Evolutionary conservation across 2,329 filamentous ascomycete species (phyloP), one percentile per base, ranked within the genome.

Genomic region (Ophiostoma piceae): DNA sequence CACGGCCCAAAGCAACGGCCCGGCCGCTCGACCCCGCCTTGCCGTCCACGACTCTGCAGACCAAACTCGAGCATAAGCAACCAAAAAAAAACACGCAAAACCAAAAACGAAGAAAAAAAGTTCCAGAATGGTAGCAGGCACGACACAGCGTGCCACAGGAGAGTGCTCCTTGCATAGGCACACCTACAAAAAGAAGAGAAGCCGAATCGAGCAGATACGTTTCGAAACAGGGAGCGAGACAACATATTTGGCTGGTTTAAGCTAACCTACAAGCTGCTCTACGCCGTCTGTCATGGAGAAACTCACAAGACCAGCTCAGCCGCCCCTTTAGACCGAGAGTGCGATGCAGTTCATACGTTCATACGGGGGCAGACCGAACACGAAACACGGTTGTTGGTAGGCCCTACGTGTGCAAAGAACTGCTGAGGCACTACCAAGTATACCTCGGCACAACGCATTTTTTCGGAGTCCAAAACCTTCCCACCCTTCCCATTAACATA

Each of bases 51-150:
- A 26, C 22, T 32, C 57, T 62, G 22, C 12, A 12, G 5, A 26
- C 14, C 57, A 14, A 26, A n/a, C 26, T 8, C 57, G n/a, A 32
- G 32, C 26, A 65, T 12, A 12, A 67, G 64, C 62, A 2, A 43
- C 19, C 22, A 22, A 68, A 70, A 57, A 67, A 67, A 67, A 19
- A n/a, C 14, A 47, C 2, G 51, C 11, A 64, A 43, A 60, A 35
- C 1, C 16, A 19, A 57, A 29, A 43, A 26, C 22, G n/a, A 57
- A 65, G 9, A 66, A 67, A 35, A 51, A 60, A 19, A 66, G 32
- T 11, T 19, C 7, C 7, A 43, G 65, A 47, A 64, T 7, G 26
- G 47, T 37, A 11, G 26, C 16, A 37, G 14, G n/a, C n/a, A 32
- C 26, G 57, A 35, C 3, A 57, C 51, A 64, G 60, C 12, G 35